Base-by-base conservation (phyloP, 1,139 yeast species). In the Sugiyamaella xylanicola region DNA sequence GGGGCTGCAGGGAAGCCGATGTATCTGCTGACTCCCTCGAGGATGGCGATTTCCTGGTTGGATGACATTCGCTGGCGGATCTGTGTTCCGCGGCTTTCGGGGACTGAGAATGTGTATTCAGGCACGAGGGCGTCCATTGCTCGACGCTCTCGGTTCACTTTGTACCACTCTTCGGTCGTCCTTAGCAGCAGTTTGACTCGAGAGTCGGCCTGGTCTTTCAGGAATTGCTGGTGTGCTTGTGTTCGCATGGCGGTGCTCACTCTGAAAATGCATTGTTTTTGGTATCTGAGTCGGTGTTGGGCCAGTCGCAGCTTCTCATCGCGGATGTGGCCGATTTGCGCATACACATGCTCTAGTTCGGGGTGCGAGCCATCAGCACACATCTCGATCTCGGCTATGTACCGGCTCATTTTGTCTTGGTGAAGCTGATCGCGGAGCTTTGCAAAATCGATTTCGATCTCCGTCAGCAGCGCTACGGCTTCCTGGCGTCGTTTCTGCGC, bases 301-400 rank as follows among this genome's bases (percentile, higher is more conserved):
- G 95, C 91, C 57, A 85, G 77, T 56, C 77, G 78, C 48, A 91
- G 73, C 68, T 86, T 86, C 57, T 83, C 85, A 64, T 86, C 88
- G 58, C 88, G 82, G 58, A 84, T 81, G 43, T 82, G 80, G 59
- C 87, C 86, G 58, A 92, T 85, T 69, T 85, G 87, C 58, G 81
- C 82, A 67, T 88, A 87, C 44, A 84, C 81, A 39, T 76, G 70
- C 59, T 80, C 80, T 56, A 85, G 73, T 65, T 92, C 97, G 0
- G 98, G 98, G 69, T 93, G 99, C 20, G 92, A 82, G 4, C 97
- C 97, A 63, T 86, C 88, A 35, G 86, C 76, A 72, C 98, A 92
- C 77, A 92, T 81, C 65, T 87, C 88, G 59, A 92, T 76, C 71
- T 93, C 98, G 47, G 87, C 86, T 64, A 88, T 90, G 60, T 87